These are phyloP conservation scores for Penicillium crystallinum DNA, from an alignment of 495 filamentous ascomycete species.

Conservation along the genomic window DNA sequence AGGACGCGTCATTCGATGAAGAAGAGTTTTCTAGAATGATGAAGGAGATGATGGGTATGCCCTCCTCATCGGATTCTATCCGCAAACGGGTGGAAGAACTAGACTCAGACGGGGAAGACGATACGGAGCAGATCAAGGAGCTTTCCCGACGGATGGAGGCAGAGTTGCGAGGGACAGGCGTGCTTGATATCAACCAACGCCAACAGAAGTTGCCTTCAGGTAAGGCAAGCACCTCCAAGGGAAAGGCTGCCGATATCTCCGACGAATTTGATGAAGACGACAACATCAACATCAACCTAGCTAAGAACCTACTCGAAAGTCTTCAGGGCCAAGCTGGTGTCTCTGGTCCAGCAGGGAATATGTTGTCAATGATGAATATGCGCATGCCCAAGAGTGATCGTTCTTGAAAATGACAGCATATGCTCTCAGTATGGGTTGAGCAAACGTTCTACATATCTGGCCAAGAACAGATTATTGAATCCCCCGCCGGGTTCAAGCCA, in stretches of 20 bases:
- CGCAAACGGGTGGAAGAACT: conserved; percentile 43
- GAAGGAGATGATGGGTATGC: conserved; percentile 91
- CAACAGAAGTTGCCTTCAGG: conserved; percentile 19
- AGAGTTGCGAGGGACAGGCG: conserved; percentile 74
- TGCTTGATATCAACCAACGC: conserved; percentile 56
- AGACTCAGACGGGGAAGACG: conserved; percentile 47
- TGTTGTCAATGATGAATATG: conserved; percentile 81
- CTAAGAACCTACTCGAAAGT: conserved; percentile 85
- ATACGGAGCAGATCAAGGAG: conserved; percentile 64
- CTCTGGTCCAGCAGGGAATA: conserved; percentile 78
- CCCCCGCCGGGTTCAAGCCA: background rate
- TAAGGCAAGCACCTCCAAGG: conserved; percentile 14
- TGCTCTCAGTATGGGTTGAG: background rate
- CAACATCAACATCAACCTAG: conserved; percentile 79
- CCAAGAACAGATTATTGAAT: background rate
- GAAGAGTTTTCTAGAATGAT: conserved; percentile 81
- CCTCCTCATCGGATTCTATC: conserved; percentile 33
- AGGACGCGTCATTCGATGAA: conserved; percentile 76
- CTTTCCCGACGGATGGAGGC: conserved; percentile 73
- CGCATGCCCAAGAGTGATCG: conserved; percentile 71
- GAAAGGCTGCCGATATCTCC: conserved; percentile 16
- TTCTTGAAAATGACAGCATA: background rate
- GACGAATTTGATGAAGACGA: conserved; percentile 44
- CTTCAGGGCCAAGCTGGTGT: conserved; percentile 84
- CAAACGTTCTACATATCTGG: background rate